Evolutionary conservation across 495 filamentous ascomycete genomes (phyloP).

Genomic region (Penicillium mononematosum): DNA sequence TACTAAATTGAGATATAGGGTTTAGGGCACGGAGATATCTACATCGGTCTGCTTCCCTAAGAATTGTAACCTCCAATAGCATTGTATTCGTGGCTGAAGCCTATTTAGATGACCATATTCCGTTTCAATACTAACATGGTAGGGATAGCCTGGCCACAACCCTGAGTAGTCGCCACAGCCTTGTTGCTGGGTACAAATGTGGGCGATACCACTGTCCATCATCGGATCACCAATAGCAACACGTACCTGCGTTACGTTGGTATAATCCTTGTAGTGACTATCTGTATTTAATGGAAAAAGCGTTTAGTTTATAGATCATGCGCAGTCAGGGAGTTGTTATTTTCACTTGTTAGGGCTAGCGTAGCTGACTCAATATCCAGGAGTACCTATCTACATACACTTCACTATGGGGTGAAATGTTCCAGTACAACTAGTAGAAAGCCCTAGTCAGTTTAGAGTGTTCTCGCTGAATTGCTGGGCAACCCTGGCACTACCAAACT

Average conservation of each 20-base stretch:
- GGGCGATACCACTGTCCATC: too few species aligned
- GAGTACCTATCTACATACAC: too few species aligned
- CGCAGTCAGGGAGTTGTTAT: background rate
- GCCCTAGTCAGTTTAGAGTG: too few species aligned
- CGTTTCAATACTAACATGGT: background rate
- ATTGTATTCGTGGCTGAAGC: background rate
- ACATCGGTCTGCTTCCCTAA: background rate
- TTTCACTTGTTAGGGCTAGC: background rate
- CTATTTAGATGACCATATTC: too few species aligned
- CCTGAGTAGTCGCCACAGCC: background rate
- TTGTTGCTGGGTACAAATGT: too few species aligned
- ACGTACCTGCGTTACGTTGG: background rate
- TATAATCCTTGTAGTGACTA: background rate
- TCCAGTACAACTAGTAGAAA: too few species aligned
- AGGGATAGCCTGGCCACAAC: background rate
- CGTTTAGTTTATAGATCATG: background rate
- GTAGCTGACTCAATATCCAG: background rate
- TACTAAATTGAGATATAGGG: conserved; percentile 34
- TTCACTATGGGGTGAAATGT: too few species aligned
- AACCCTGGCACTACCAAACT: too few species aligned
- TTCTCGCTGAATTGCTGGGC: too few species aligned
- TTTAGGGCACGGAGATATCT: conserved; percentile 36
- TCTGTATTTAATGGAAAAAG: background rate
- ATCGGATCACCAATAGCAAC: background rate
- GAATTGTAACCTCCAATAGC: background rate